Conservation (phyloP, 495 filamentous ascomycete species). For the Penicillium waksmanii region DNA sequence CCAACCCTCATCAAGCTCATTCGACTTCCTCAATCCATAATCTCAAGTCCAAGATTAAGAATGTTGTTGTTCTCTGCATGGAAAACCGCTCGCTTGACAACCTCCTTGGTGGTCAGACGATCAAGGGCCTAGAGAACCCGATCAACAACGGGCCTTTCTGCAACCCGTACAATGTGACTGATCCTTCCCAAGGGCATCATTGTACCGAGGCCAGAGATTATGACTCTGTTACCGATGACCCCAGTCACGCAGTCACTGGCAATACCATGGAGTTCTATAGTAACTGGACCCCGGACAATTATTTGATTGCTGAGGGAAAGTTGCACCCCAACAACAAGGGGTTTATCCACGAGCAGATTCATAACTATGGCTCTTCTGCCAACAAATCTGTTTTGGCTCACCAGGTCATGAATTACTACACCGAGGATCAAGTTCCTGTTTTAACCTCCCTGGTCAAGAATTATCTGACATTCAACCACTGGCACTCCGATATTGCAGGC, state of each 20-base stretch:
- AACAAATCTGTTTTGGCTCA: slow-evolving; percentile 37
- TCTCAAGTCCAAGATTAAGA: not conserved
- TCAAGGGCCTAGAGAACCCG: slow-evolving; percentile 41
- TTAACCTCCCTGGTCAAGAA: slow-evolving; percentile 49
- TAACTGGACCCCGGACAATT: slow-evolving; percentile 45
- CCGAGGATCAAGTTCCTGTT: slow-evolving; percentile 50
- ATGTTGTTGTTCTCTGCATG: slow-evolving; percentile 15
- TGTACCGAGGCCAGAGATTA: slow-evolving; percentile 43
- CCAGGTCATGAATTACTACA: slow-evolving; percentile 55
- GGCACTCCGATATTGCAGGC: slow-evolving; percentile 53
- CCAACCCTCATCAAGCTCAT: not conserved
- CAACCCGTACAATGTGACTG: slow-evolving; percentile 43
- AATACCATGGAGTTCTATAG: slow-evolving; percentile 55
- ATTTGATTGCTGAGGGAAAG: slow-evolving; percentile 34
- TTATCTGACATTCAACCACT: slow-evolving; percentile 54
- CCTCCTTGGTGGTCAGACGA: slow-evolving; percentile 22
- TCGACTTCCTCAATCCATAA: not conserved
- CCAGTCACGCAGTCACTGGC: slow-evolving; percentile 50
- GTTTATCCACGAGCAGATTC: slow-evolving; percentile 52
- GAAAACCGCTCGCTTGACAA: slow-evolving; percentile 20
- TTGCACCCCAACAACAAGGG: slow-evolving; percentile 37
- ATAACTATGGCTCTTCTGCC: slow-evolving; percentile 24
- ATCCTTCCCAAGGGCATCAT: slow-evolving; percentile 35
- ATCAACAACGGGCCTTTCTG: slow-evolving; percentile 48
- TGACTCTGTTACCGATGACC: slow-evolving; percentile 51